These are phyloP conservation scores for Solanum arcanum DNA, from an alignment of 257 asterid genomes.

Conservation along the genomic window DNA sequence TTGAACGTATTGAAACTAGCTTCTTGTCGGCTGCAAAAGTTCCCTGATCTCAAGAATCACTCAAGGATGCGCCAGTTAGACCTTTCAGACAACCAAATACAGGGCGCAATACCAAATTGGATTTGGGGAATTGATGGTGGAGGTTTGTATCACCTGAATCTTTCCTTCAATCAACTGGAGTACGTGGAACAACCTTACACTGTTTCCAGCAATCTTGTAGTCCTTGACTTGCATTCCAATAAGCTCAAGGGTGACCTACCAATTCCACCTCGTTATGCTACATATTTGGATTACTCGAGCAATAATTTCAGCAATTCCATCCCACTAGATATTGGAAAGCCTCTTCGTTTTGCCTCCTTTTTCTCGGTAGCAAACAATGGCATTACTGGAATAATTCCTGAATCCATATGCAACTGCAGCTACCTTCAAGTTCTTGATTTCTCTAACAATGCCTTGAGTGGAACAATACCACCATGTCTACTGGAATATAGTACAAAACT, in stretches of 20 bases:
- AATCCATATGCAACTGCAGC: conserved; percentile 20
- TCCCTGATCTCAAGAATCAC: conserved; percentile 29
- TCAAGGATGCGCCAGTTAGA: conserved; percentile 14
- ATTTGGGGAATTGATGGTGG: conserved; percentile 32
- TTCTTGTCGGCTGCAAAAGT: conserved; percentile 28
- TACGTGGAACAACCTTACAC: conserved; percentile 19
- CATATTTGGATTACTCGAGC: conserved; percentile 31
- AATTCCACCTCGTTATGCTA: conserved; percentile 8
- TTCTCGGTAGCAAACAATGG: conserved; percentile 20
- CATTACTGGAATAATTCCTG: conserved; percentile 25
- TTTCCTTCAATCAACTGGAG: conserved; percentile 26
- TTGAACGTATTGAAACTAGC: conserved; percentile 27
- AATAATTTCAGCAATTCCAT: conserved; percentile 31
- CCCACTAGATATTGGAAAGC: conserved; percentile 14
- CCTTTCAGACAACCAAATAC: conserved; percentile 28
- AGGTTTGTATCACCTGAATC: conserved; percentile 12
- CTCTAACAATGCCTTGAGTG: conserved; percentile 24
- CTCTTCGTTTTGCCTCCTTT: neutral
- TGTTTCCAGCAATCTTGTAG: neutral
- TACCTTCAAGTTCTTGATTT: conserved; percentile 33
- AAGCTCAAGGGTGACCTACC: conserved; percentile 17
- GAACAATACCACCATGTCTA: conserved; percentile 28
- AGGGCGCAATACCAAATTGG: conserved; percentile 49
- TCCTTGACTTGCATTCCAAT: conserved; percentile 26
- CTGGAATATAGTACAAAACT: neutral